Conservation (phyloP, 2,329 filamentous ascomycete genomes). For the Fusarium fracticaudum region DNA sequence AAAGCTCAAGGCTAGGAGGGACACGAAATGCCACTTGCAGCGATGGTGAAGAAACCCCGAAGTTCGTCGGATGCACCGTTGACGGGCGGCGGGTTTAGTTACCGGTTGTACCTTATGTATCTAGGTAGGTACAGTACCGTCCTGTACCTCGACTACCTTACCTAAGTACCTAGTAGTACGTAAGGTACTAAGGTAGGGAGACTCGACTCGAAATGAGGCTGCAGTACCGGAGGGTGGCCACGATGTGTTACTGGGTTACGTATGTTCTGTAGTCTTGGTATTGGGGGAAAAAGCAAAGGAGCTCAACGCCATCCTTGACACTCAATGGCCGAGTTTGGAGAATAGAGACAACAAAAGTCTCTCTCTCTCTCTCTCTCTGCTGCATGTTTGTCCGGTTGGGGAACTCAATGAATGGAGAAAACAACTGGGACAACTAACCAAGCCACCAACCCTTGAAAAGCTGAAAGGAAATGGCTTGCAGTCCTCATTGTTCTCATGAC, state of each 20-base stretch:
- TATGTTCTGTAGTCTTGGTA: neutral
- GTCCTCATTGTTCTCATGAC: constrained; percentile 13
- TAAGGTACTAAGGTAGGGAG: neutral
- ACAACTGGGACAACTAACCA: constrained; percentile 8
- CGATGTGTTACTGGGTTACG: constrained; percentile 6
- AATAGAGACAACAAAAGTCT: neutral
- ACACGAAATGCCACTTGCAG: constrained; percentile 25
- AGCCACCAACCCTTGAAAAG: neutral
- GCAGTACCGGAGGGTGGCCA: constrained; percentile 13
- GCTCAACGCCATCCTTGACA: neutral
- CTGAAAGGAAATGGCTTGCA: neutral
- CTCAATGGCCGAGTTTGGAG: constrained; percentile 1
- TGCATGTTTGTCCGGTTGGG: neutral
- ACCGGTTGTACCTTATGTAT: neutral
- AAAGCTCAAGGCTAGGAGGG: neutral
- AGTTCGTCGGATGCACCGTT: constrained; percentile 26
- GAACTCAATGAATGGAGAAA: constrained; percentile 6
- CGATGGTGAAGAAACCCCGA: constrained; percentile 30
- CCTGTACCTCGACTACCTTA: neutral
- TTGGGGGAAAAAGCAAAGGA: constrained; percentile 33
- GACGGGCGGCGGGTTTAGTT: neutral
- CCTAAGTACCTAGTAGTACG: too few species aligned
- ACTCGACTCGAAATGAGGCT: constrained; percentile 17
- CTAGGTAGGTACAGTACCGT: neutral
- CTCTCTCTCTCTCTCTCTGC: neutral